These are phyloP conservation scores for Trichoderma gracile DNA, from an alignment of 2,329 filamentous ascomycete species.

Conservation along the genomic window DNA sequence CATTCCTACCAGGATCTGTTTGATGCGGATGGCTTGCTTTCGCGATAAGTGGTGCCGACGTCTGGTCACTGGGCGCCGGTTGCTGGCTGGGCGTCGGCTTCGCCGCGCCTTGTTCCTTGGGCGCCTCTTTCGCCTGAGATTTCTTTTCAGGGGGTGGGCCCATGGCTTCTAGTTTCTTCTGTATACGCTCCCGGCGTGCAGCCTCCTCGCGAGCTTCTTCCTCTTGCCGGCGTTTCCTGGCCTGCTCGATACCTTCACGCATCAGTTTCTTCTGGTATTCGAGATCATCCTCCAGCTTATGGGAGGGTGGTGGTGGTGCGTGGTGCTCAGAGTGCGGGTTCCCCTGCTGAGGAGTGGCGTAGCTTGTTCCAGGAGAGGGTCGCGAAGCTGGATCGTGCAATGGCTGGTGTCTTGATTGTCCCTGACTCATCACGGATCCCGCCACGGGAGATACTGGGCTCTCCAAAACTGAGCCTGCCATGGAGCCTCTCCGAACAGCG, in stretches of 20 bases:
- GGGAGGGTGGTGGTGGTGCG: constrained; percentile 34
- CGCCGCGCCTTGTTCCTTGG: constrained; percentile 43
- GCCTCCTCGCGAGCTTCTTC: constrained; percentile 72
- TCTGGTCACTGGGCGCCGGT: constrained; percentile 32
- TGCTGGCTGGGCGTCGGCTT: constrained; percentile 41
- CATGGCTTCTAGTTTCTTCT: constrained; percentile 69
- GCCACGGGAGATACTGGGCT: constrained; percentile 49
- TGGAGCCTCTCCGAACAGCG: constrained; percentile 50
- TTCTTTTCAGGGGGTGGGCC: constrained; percentile 64
- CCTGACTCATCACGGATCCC: constrained; percentile 33
- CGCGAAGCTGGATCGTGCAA: constrained; percentile 36
- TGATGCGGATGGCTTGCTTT: constrained; percentile 22
- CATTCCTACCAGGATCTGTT: constrained; percentile 3
- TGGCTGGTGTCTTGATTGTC: constrained; percentile 33
- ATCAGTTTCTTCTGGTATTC: constrained; percentile 71
- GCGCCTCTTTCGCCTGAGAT: constrained; percentile 53
- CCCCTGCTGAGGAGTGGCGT: constrained; percentile 44
- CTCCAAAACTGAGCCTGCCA: constrained; percentile 50
- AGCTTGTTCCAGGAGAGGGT: constrained; percentile 47
- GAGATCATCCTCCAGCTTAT: constrained; percentile 54
- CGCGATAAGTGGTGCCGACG: constrained; percentile 25
- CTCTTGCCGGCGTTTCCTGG: constrained; percentile 66
- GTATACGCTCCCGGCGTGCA: constrained; percentile 69
- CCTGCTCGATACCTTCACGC: constrained; percentile 68
- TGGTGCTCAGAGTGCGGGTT: constrained; percentile 36